Base-by-base conservation (phyloP, 768 basidiomycete genomes). In the Termitomyces sp. region DNA sequence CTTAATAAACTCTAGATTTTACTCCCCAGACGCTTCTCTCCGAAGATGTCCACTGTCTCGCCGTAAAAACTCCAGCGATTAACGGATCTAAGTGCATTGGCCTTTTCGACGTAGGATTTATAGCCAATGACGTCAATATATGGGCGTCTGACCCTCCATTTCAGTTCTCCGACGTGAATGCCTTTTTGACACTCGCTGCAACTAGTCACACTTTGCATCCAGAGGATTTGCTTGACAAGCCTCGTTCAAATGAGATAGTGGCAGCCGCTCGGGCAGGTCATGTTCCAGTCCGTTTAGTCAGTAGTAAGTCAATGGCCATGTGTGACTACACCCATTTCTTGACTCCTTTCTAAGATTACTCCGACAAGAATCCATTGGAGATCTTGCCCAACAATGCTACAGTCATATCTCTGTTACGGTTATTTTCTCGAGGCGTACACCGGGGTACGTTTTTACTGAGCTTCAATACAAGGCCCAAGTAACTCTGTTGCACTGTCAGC, bases 101-200 rank as follows among this genome's bases (percentile, higher is more conserved):
- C 14, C 76, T 93, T 34, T 92, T 94, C 67, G 92, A 94, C 72
- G 91, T 93, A 67, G 59, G 88, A 43, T 43, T 25, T 5, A 43
- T n/a, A 43, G 55, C 20, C 32, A 56, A 56, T 56, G 55, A 56
- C 55, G 55, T 56, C 55, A 45, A 56, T 45, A 56, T 45, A 10
- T 11, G 55, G 55, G 55, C 42, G 42, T 12, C n/a, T 43, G 32
- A 55, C 20, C 29, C 31, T 15, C 53, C 5, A 42, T 55, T 46
- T 14, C 59, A 94, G 91, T 92, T 84, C 66, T 86, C 91, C 17
- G 92, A 94, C 69, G 88, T 93, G 11, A 94, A 94, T 69, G 89
- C 92, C n/a, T 94, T 93, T 69, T 73, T 94, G 61, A 91, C 89
- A 3, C 77, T 94, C 50, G 92, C 92, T 10, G 91, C 92, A 7